Percentiles rank a stretch among this genome's conserved stretches.
Conservation (phyloP, 2,329 filamentous ascomycete genomes). For the Beauveria medogensis region DNA sequence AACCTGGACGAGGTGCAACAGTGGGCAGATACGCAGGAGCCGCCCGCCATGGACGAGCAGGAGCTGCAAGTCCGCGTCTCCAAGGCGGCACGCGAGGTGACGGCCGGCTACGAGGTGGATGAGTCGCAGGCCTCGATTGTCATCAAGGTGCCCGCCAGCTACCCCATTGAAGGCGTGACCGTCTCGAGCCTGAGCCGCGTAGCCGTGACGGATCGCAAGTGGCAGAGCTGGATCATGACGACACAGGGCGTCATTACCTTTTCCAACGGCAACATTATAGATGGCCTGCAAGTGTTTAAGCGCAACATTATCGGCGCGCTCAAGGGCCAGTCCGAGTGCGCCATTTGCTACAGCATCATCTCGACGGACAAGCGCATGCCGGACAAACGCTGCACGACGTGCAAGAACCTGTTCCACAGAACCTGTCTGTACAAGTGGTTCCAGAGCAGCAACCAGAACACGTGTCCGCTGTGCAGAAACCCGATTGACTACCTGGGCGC, state of each 20-base stretch:
- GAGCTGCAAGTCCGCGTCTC: slow-evolving; percentile 63
- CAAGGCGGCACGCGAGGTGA: slow-evolving; percentile 63
- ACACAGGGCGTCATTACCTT: slow-evolving; percentile 92
- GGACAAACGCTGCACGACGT: slow-evolving; percentile 84
- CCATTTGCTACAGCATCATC: slow-evolving; percentile 95
- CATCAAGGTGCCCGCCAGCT: slow-evolving; percentile 72
- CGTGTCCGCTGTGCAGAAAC: slow-evolving; percentile 87
- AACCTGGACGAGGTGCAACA: slow-evolving; percentile 58
- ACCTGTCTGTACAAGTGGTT: slow-evolving; percentile 96
- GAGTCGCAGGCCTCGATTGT: slow-evolving; percentile 75
- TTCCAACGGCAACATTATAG: slow-evolving; percentile 78
- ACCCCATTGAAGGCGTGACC: slow-evolving; percentile 70
- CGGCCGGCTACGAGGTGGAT: slow-evolving; percentile 79
- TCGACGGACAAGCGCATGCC: slow-evolving; percentile 82
- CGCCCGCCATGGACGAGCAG: slow-evolving; percentile 41
- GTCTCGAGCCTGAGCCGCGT: slow-evolving; percentile 76
- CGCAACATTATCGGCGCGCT: slow-evolving; percentile 80
- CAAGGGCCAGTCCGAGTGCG: slow-evolving; percentile 89
- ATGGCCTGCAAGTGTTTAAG: slow-evolving; percentile 78
- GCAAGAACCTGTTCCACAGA: slow-evolving; percentile 88
- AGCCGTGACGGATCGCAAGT: slow-evolving; percentile 82
- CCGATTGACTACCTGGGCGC: slow-evolving; percentile 58
- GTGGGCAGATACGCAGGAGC: slow-evolving; percentile 53
- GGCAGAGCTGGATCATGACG: slow-evolving; percentile 82
- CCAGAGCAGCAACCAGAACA: slow-evolving; percentile 82